Base-by-base conservation (phyloP, 2,329 filamentous ascomycete species). In the Cladophialophora psammophila region DNA sequence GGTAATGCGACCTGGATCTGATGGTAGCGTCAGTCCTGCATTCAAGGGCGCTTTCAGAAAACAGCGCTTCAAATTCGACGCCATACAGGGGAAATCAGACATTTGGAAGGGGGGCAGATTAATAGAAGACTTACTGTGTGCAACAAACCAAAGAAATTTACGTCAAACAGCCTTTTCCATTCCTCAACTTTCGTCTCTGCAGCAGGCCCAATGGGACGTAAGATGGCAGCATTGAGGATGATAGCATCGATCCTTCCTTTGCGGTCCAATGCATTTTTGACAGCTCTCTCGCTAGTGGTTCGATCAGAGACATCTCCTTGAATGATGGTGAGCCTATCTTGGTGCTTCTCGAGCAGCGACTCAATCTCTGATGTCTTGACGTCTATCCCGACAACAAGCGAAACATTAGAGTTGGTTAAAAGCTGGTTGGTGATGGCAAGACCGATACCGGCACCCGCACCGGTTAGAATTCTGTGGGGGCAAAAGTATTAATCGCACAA, bases 81-180 rank as follows among this genome's bases (percentile, higher is more conserved):
- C 26, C 26, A 26, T 26, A 26, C 26, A 26, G 3, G 26, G 26
- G 26, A 3, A 26, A 26, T n/a, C 2, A 26, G 26, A 26, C 26
- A 26, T 26, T 26, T 26, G 26, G 26, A 26, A 26, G 26, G 26
- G 26, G 26, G 26, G 26, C 26, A 26, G 26, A 26, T 26, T 26
- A 26, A 26, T 26, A 26, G 26, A 26, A 26, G 26, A 38, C 56
- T 59, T 26, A 48, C 56, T 7, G 35, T 20, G 13, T 42, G 56
- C 31, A 59, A 20, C 12, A 40, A 31, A 2, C 38, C 38, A 31
- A 59, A 59, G 38, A 59, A 59, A 32, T 66, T 66, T 31, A 66
- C 48, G 26, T 66, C 60, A 52, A 66, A 66, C 9, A 55, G 40
- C n/a, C 35, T 62, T 18, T 60, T 66, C 64, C 64, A 66, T 12